Evolutionary conservation across 257 asterid genomes (phyloP), one percentile per base, ranked within the genome.

Genomic region (Rauvolfia tetraphylla): DNA sequence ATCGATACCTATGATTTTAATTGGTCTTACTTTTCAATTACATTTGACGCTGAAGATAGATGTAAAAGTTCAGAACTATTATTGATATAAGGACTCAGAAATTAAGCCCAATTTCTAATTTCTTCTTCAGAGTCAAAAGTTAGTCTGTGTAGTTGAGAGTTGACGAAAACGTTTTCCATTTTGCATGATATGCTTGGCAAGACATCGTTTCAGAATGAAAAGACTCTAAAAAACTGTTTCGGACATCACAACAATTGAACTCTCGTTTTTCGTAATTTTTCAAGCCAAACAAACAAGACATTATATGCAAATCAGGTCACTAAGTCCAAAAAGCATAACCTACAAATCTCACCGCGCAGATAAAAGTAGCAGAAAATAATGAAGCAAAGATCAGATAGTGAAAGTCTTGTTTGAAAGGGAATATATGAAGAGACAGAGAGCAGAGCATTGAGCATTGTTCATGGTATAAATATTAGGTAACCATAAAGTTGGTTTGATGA

Each of bases 401-500:
- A 83, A 76, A 71, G 65, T 69, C 67, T 70, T 71, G 69, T 41
- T 70, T 48, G 76, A 71, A 46, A 65, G 82, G 74, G 80, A 33
- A 48, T 68, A 41, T 56, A 56, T 66, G 6, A 3, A 63, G 63
- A 41, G 46, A 62, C 54, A 70, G n/a, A n/a, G n/a, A n/a, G n/a
- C n/a, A n/a, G n/a, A n/a, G n/a, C n/a, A n/a, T n/a, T n/a, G 58
- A 77, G 25, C 75, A 57, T 74, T 49, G 61, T 34, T 29, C 36
- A 66, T 39, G 33, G 71, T 42, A 46, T 58, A 75, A 56, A 68
- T 29, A 68, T 79, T 79, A 79, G 83, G 83, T 79, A 72, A 75
- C 76, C 79, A 68, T 65, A 76, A 87, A 80, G 83, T 79, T 69
- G 78, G 34, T 68, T 18, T 11, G 51, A 38, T 67, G 73, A 67